These are phyloP conservation scores for Tuber borchii DNA, from an alignment of 495 filamentous ascomycete species.

Conservation along the genomic window DNA sequence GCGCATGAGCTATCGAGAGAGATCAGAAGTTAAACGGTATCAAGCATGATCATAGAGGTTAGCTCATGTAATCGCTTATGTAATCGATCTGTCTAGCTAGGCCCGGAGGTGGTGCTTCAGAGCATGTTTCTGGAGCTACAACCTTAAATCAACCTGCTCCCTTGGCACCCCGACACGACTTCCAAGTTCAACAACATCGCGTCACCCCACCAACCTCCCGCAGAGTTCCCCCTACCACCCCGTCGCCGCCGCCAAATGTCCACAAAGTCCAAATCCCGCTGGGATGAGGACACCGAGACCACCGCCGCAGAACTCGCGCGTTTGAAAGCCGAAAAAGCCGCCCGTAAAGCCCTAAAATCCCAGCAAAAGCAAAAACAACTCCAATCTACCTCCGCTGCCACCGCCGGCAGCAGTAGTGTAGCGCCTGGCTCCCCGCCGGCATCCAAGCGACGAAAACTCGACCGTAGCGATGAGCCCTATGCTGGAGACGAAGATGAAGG, in stretches of 20 bases:
- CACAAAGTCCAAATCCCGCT: constrained; percentile 65
- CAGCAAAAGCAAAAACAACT: constrained; percentile 71
- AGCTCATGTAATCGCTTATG: not conserved
- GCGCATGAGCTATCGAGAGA: not conserved
- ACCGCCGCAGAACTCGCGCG: constrained; percentile 65
- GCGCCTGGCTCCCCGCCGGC: constrained; percentile 15
- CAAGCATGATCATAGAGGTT: not conserved
- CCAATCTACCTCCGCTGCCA: constrained; percentile 42
- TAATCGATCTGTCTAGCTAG: not conserved
- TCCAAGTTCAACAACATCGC: constrained; percentile 1
- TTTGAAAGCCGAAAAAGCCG: constrained; percentile 79
- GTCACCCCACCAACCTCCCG: constrained; percentile 4
- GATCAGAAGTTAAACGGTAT: not conserved
- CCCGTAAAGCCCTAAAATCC: constrained; percentile 78
- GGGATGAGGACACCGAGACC: constrained; percentile 69
- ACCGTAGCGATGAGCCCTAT: constrained; percentile 42
- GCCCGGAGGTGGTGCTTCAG: not conserved
- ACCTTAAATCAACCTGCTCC: not conserved
- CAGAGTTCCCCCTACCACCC: constrained; percentile 12
- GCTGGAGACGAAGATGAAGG: constrained; percentile 31
- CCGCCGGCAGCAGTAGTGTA: constrained; percentile 32
- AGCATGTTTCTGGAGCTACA: not conserved
- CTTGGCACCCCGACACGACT: constrained; percentile 1
- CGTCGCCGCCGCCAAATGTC: constrained; percentile 50
- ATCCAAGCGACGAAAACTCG: constrained; percentile 42